Base-by-base conservation (phyloP, 495 filamentous ascomycete genomes). In the Sporormia fimetaria region DNA sequence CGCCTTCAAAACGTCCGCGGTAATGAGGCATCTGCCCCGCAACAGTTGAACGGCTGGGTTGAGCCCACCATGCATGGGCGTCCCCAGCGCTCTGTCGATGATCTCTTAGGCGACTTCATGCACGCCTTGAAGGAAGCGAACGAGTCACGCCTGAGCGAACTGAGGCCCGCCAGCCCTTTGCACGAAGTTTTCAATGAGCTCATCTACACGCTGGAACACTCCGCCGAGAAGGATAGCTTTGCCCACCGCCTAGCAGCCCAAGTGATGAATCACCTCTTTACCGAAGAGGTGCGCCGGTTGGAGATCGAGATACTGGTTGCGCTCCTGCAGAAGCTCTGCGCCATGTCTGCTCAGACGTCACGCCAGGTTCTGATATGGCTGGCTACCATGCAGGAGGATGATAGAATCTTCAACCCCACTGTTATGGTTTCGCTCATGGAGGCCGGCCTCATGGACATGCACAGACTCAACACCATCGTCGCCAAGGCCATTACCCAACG, bases 291-390 rank as follows among this genome's bases (percentile, higher is more conserved):
- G 33, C 70, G 67, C 24, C 69, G 69, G 9, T 60, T 94, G 21
- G 78, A 87, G 42, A 67, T 93, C 25, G 87, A 96, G 57, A 73
- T 84, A 29, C 69, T 95, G 10, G 84, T 87, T 0, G 74, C 86
- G 38, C 66, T 96, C 6, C 70, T 99, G 11, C 71, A 80, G 39
- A 78, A 78, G 40, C 62, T 94, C n/a, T 85, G 81, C 57, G 75
- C 83, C 47, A 73, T 87, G 54, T 83, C 80, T 22, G 70, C 74
- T 4, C 68, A 73, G 21, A 82, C 85, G 31, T 74, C 75, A n/a
- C 73, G 80, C n/a, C 72, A 78, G 26, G 70, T 84, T 37, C 76
- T 83, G 23, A 74, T 80, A 25, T 76, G 75, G 63, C 69, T 87
- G 21, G 76, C 81, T 20, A 68, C 66, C 33, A 67, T 80, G 43